Percentiles rank a stretch among this genome's conserved stretches.
Conservation (phyloP, 805 yeast genomes). For the Saturnispora ahearnii region DNA sequence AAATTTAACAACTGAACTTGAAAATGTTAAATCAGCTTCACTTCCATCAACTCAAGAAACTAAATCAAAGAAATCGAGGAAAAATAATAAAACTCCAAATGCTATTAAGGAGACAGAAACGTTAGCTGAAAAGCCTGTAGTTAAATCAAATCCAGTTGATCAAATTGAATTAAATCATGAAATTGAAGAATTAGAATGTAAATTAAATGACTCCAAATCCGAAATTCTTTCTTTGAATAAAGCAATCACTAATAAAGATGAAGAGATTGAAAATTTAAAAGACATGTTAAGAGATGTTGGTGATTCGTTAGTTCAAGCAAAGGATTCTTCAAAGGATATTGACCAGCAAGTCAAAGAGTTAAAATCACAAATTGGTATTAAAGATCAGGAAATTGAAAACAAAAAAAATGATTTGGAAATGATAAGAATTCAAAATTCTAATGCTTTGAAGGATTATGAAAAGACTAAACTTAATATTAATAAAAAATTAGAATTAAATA, state of each 20-base stretch:
- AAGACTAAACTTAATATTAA: constrained; percentile 20
- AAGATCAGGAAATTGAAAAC: constrained; percentile 8
- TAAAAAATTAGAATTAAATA: constrained; percentile 17
- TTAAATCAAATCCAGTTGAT: constrained; percentile 4
- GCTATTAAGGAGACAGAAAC: constrained; percentile 9
- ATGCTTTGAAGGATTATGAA: constrained; percentile 29
- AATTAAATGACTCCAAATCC: constrained; percentile 8
- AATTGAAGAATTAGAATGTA: constrained; percentile 14
- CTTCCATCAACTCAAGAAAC: background rate
- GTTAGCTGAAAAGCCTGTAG: background rate
- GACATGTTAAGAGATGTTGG: constrained; percentile 77
- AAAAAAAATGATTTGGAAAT: constrained; percentile 22
- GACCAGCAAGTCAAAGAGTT: constrained; percentile 11
- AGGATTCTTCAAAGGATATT: constrained; percentile 43
- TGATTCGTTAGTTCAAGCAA: constrained; percentile 65
- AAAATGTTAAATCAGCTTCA: background rate
- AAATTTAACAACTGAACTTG: constrained; percentile 16
- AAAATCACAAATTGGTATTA: background rate
- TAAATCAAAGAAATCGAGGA: constrained; percentile 15
- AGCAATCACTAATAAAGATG: constrained; percentile 35
- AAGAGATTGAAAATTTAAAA: constrained; percentile 59
- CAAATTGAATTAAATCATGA: constrained; percentile 21
- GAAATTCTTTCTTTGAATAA: constrained; percentile 18
- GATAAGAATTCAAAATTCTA: constrained; percentile 30
- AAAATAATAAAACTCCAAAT: constrained; percentile 10